phyloP scores from a whole-genome alignment of 1,139 yeast species.

The Debaryomycetaceae sp. region DNA sequence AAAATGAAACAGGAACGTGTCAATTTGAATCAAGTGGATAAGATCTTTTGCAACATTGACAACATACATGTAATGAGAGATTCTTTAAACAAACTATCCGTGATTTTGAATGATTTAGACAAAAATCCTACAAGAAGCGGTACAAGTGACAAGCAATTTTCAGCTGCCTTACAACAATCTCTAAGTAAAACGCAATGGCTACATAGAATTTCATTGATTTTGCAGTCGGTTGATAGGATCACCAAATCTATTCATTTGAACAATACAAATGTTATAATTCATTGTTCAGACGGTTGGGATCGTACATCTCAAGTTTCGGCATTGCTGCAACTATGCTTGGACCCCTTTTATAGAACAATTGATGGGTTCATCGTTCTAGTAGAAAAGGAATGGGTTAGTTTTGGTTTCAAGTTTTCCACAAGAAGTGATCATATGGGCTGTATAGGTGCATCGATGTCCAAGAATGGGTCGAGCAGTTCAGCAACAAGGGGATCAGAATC shows the following conservation, averaged over 20 bases:
- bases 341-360: conserved; percentile 83
- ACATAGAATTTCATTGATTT: conserved; percentile 61
- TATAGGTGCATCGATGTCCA: conserved; percentile 35
- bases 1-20: conserved; percentile 3
- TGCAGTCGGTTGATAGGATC: conserved; percentile 76
- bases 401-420: conserved; percentile 87
- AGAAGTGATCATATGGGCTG: conserved; percentile 72
- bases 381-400: conserved; percentile 94
- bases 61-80: conserved; percentile 95
- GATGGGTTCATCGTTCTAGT: conserved; percentile 82
- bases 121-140: conserved; percentile 29
- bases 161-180: conserved; percentile 33
- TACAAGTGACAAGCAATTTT: conserved; percentile 10
- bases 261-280: conserved; percentile 78
- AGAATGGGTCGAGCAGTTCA: conserved; percentile 5
- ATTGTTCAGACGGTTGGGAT: conserved; percentile 99
- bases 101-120: conserved; percentile 69
- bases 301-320: conserved; percentile 89
- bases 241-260: conserved; percentile 78
- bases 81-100: conserved; percentile 61
- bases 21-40: conserved; percentile 33
- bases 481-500: conserved; percentile 1
- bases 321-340: conserved; percentile 79
- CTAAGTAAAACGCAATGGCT: conserved; percentile 78
- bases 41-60: conserved; percentile 85